Conservation (phyloP, 495 filamentous ascomycete genomes). For the Lasiosphaeria miniovina region DNA sequence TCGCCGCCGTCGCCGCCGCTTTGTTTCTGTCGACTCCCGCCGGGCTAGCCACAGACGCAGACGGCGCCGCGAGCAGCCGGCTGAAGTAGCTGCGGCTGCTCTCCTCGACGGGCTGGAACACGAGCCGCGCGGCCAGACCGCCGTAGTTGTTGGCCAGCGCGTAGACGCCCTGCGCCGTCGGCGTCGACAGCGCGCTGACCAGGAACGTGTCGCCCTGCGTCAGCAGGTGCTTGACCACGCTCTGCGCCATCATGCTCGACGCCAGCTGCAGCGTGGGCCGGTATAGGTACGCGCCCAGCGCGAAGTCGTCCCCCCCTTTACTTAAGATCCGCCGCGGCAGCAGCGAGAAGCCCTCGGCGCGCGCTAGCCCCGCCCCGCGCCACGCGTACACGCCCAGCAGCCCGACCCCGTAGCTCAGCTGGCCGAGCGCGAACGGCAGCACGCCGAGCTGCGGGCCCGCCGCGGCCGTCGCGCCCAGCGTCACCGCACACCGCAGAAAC, state of each 20-base stretch:
- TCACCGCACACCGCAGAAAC: constrained; percentile 68
- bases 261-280: constrained; percentile 62
- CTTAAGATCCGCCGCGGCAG: constrained; percentile 24
- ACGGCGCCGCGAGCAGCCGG: constrained; percentile 50
- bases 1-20: background rate
- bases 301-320: constrained; percentile 35
- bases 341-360: constrained; percentile 57
- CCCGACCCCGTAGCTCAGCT: constrained; percentile 68
- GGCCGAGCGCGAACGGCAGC: constrained; percentile 85
- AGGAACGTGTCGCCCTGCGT: constrained; percentile 93
- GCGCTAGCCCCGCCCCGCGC: constrained; percentile 43
- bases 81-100: constrained; percentile 83
- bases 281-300: constrained; percentile 60
- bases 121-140: constrained; percentile 77
- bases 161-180: constrained; percentile 87
- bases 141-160: constrained; percentile 94
- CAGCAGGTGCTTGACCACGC: constrained; percentile 81
- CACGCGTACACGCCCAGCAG: constrained; percentile 65
- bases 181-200: constrained; percentile 68
- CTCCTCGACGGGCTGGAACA: constrained; percentile 96
- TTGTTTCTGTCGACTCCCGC: background rate
- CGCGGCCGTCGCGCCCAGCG: constrained; percentile 44
- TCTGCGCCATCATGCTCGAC: constrained; percentile 81
- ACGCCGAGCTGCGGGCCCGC: constrained; percentile 57
- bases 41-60: background rate